Evolutionary conservation across 2,329 filamentous ascomycete species (phyloP), one percentile per base, ranked within the genome.

Genomic region (Penicillium decumbens): DNA sequence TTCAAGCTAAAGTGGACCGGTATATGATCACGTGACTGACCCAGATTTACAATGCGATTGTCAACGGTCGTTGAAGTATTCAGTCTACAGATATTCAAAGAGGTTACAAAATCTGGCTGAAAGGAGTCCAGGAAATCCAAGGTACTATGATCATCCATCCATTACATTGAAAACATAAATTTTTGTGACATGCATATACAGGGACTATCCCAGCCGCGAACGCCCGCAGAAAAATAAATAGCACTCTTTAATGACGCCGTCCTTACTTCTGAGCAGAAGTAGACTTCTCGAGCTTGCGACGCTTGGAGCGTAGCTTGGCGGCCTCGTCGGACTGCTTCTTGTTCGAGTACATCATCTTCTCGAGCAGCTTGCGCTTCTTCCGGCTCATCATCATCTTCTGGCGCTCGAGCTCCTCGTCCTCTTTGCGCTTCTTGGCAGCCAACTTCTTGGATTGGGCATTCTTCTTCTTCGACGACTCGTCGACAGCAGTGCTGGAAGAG

Each of bases 341-440:
- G 73, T 96, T 95, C 55, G 84, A 90, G 74, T 95, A 95, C 66
- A 90, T 80, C 89, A 98, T 98, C 77, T 96, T 93, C 78, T 97
- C 93, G 60, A 92, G 87, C 65, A 96, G 77, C 83, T 96, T 96
- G 65, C 93, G 81, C 84, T 97, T 98, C 82, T 95, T 93, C 72
- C 95, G 88, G 72, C 87, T 88, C 78, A 97, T 85, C 93, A 98
- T 98, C 76, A 95, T 93, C 82, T 95, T 96, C 69, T 89, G 86
- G 55, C 92, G 81, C 72, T 95, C 90, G 50, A 95, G 73, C 63
- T 97, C 91, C 72, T 97, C 93, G 3, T 87, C 84, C 66, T 93
- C 88, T 64, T 80, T 75, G 56, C 73, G 73, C 62, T 82, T 80
- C 67, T 78, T 79, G 52, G 83, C 81, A 30, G 83, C 81, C 72